Conservation (phyloP, 2,329 filamentous ascomycete genomes). For the Calonectria leucothoes region DNA sequence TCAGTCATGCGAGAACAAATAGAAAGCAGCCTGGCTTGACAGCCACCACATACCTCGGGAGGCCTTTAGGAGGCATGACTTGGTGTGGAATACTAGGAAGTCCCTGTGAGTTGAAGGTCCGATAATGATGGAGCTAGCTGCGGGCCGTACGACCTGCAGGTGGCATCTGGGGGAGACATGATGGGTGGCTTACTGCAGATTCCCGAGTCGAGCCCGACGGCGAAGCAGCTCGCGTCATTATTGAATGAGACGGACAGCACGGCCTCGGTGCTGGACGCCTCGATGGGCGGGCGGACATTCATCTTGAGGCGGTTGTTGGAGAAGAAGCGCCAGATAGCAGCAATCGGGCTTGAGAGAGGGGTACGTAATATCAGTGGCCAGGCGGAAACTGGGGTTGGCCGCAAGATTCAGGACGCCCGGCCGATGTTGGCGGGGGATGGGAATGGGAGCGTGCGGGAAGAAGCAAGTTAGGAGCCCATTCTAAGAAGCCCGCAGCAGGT, state of each 20-base stretch:
- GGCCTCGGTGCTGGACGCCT: slow-evolving; percentile 77
- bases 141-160: slow-evolving; percentile 6
- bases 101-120: slow-evolving; percentile 25
- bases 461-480: not conserved
- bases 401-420: slow-evolving; percentile 14
- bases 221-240: slow-evolving; percentile 84
- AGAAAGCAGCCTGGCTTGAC: not conserved
- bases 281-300: slow-evolving; percentile 91
- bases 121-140: not conserved
- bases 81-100: slow-evolving; percentile 75
- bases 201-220: slow-evolving; percentile 86
- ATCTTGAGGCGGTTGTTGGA: slow-evolving; percentile 60
- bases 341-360: slow-evolving; percentile 17
- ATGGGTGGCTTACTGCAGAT: slow-evolving; percentile 75
- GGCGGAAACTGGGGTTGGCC: slow-evolving; percentile 18
- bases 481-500: slow-evolving; percentile 2
- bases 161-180: not conserved
- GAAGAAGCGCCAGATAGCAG: slow-evolving; percentile 7
- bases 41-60: slow-evolving; percentile 54
- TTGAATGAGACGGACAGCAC: slow-evolving; percentile 91
- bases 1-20: slow-evolving; percentile 2
- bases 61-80: slow-evolving; percentile 76
- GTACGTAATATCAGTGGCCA: slow-evolving; percentile 22
- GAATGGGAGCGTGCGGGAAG: not conserved
- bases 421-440: not conserved